These are phyloP conservation scores for Pythium plurisporium DNA, from an alignment of 352 stramenopile genomes.

Conservation along the genomic window DNA sequence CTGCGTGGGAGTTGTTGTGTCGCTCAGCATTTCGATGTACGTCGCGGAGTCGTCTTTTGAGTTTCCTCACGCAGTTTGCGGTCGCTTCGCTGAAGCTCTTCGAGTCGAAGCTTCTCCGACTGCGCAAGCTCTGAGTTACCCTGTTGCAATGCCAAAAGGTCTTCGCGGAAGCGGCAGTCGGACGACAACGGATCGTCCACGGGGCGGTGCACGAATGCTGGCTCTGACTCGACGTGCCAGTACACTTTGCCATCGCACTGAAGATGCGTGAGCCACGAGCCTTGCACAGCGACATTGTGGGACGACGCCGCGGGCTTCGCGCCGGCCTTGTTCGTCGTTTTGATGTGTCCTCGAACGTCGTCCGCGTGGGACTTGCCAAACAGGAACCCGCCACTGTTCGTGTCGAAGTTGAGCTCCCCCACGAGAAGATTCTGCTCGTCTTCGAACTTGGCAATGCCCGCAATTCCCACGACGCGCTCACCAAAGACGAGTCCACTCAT, in stretches of 20 bases:
- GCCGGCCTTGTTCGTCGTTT: conserved; percentile 29
- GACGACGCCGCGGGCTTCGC: conserved; percentile 40
- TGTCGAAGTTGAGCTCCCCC: conserved; percentile 55
- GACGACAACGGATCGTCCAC: conserved; percentile 43
- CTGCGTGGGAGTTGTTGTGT: background rate
- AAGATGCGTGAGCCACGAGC: conserved; percentile 69
- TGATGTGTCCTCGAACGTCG: conserved; percentile 71
- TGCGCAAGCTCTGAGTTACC: conserved; percentile 56
- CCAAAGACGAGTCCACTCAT: conserved; percentile 71
- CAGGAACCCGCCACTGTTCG: conserved; percentile 48
- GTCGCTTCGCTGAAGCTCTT: conserved; percentile 67
- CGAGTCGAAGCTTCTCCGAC: conserved; percentile 57
- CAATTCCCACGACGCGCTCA: conserved; percentile 66
- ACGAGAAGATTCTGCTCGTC: conserved; percentile 38
- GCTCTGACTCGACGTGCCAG: conserved; percentile 70
- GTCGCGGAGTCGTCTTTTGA: background rate
- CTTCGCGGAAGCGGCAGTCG: conserved; percentile 59
- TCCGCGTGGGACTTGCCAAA: conserved; percentile 60
- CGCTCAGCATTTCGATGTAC: conserved; percentile 8
- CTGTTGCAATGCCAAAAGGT: conserved; percentile 57
- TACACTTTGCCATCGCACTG: conserved; percentile 71
- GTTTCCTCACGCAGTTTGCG: conserved; percentile 8
- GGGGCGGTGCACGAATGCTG: conserved; percentile 47
- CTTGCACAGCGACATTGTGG: conserved; percentile 25
- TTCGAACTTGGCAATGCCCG: conserved; percentile 45